Base-by-base conservation (phyloP, 2,329 filamentous ascomycete genomes). In the Tolypocladium guangdongense region DNA sequence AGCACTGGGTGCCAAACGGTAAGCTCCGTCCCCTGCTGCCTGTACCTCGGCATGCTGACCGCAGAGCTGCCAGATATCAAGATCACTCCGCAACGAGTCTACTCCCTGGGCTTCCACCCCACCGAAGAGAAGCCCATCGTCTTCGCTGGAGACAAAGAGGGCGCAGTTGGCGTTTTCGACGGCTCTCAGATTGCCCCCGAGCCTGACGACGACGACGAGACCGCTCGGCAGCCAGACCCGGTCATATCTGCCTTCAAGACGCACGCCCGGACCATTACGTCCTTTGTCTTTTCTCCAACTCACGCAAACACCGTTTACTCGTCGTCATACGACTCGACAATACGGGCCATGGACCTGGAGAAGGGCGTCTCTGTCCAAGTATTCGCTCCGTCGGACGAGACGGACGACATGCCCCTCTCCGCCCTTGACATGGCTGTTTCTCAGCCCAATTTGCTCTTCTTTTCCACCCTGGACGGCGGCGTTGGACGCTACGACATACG, bases 121-220 rank as follows among this genome's bases (percentile, higher is more conserved):
- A 91, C 84, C 0, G 77, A 84, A 54, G 83, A 91, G 3, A 97
- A 97, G 63, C 84, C 91, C 0, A 75, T 99, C 3, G 79, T 97
- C 1, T 95, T 99, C 65, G 92, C 92, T 0, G 92, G 92, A 12
- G 93, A 99, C 63, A 99, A 99, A 66, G 80, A 95, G 59, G 92
- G 93, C 1, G 88, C 90, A 27, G 77, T 97, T 55, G 93, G 93
- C 0, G 82, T 99, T 1, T 92, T 96, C 52, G 92, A 99, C 64
- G 90, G 86, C 1, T 91, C 88, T 0, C 90, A 95, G 59, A 78
- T 80, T 3, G 72, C 74, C 2, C 71, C 76, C n/a, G 72, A 78
- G 6, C 74, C 78, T 18, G 82, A 84, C 54, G 80, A 82, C 10
- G 84, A 87, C 4, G 84, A 88, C 32, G 86, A 88, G 10, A 86